Evolutionary conservation across 768 basidiomycete genomes (phyloP), one percentile per base, ranked within the genome.

Genomic region (Mycena leptocephala): DNA sequence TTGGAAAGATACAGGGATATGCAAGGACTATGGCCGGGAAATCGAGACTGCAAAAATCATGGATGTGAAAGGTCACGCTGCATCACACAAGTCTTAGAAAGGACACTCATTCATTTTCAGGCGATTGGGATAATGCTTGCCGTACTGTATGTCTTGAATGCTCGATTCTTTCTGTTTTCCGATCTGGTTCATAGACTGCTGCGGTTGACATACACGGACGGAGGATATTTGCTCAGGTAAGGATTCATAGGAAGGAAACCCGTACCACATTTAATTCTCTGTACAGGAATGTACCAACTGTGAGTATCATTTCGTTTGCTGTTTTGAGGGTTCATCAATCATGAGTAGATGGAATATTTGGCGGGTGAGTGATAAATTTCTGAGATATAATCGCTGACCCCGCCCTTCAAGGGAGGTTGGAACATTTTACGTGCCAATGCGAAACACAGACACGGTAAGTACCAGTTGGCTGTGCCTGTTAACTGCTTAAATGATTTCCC

Each of bases 391-490:
- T 59, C 58, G 20, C 39, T 32, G 35, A 61, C 20, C 26, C 32
- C 59, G 1, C 22, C 11, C 22, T 5, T 61, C 33, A 30, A 61
- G 59, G 5, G 59, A 61, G 18, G 20, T 61, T n/a, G 59, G 59
- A n/a, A 61, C 59, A 8, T 61, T 61, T 32, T 61, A 61, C 59
- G 30, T 61, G 33, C 59, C 59, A 30, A 61, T 61, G 59, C 59
- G 33, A 13, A 61, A 37, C 35, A 37, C 59, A 22, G 35, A 61
- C 13, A 37, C 13, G 33, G 59, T 61, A 20, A 22, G 43, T 10
- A 0, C 43, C 7, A 46, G 13, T 46, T 46, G 7, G 43, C 43
- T 8, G 18, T 22, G 16, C 43, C 20, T 22, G 20, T 18, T 46
- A 46, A 22, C 43, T 46, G 20, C 22, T 37, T n/a, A 61, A 39